These are phyloP conservation scores for Sugiyamaella marilandica DNA, from an alignment of 805 yeast species.

Conservation along the genomic window DNA sequence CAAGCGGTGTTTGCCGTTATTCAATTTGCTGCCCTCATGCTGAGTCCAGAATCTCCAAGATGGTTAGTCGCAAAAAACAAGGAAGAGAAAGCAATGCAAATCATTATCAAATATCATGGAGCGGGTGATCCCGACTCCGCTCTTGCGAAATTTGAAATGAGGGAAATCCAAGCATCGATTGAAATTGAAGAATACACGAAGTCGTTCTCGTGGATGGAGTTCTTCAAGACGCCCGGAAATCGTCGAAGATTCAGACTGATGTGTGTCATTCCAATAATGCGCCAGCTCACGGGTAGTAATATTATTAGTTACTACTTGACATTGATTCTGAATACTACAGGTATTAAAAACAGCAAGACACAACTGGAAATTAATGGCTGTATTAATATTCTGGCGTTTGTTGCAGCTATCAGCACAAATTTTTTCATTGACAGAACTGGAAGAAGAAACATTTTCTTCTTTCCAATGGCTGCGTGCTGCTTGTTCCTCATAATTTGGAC, in stretches of 20 bases:
- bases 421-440: slow-evolving; percentile 7
- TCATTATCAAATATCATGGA: slow-evolving; percentile 19
- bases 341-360: slow-evolving; percentile 36
- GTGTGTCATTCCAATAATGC: slow-evolving; percentile 10
- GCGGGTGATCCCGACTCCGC: slow-evolving; percentile 16
- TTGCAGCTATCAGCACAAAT: slow-evolving; percentile 7
- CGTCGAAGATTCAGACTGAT: slow-evolving; percentile 8
- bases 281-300: slow-evolving; percentile 18
- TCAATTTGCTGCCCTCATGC: not conserved
- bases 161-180: slow-evolving; percentile 4
- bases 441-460: slow-evolving; percentile 2
- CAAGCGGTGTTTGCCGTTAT: slow-evolving; percentile 3
- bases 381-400: slow-evolving; percentile 6
- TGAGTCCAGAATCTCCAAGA: slow-evolving; percentile 10
- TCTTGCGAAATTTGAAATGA: slow-evolving; percentile 13
- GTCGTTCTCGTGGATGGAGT: slow-evolving; percentile 3
- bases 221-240: slow-evolving; percentile 7
- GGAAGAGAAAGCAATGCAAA: slow-evolving; percentile 41
- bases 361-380: slow-evolving; percentile 15
- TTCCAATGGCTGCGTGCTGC: not conserved
- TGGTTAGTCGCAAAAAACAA: slow-evolving; percentile 31
- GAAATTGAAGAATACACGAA: not conserved
- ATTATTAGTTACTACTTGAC: slow-evolving; percentile 40
- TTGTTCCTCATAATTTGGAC: slow-evolving; percentile 34
- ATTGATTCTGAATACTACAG: slow-evolving; percentile 50